Evolutionary conservation across 1,139 yeast species (phyloP), one percentile per base, ranked within the genome.

Genomic region (Suhomyces bolitotheri): DNA sequence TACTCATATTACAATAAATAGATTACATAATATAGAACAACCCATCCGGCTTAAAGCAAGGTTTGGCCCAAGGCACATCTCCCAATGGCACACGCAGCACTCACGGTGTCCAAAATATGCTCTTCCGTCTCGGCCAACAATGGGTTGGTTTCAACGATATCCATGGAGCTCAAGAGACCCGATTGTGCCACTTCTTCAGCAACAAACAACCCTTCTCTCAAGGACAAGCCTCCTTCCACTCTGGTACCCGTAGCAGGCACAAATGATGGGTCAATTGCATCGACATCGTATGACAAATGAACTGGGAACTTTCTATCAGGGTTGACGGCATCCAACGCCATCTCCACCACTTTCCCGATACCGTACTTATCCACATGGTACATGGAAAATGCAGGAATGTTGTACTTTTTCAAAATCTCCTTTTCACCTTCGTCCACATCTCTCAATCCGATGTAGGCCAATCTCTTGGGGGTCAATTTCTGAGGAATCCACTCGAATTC

Each of bases 161-260:
- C 98, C 63, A 92, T 68, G 15, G 95, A 90, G 11, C 82, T 81
- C 47, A 92, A 76, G 50, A 82, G 78, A 20, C 96, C 96, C 25
- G 95, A 78, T 54, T 80, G 88, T 8, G 97, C 96, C 28, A 90
- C 69, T 46, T 94, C 94, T 65, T 92, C 98, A 43, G 92, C 94
- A 37, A 92, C 66, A 58, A 84, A 92, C 56, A 94, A 76, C 31
- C 96, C 97, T 65, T 92, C 98, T 66, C 98, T 78, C 62, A 92
- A 75, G 6, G 96, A 82, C 46, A 92, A 73, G 3, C 98, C 98
- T 44, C 97, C 97, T 58, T 96, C 82, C 13, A 92, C 98, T 38
- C 97, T 90, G 2, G 98, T 92, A 38, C 98, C 98, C 2, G 98
- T 92, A 25, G 97, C 96, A 20, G 97, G 97, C 11, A 94, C 97